Evolutionary conservation across 345 rosid genomes (phyloP).

Genomic region (Rhodamnia argentea): DNA sequence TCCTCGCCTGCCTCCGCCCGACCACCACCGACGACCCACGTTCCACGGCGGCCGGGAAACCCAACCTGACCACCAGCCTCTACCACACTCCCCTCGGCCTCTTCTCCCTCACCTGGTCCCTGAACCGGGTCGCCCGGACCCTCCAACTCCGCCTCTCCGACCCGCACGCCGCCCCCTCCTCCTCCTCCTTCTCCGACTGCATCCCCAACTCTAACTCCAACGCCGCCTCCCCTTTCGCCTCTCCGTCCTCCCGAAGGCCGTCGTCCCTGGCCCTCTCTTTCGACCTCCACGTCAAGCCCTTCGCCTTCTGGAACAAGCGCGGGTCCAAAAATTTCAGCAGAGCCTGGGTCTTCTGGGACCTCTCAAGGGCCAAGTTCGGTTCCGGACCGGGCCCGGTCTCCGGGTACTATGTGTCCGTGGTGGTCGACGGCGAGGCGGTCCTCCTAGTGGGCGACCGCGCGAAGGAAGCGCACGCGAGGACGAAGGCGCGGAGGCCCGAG

Average conservation of each 20-base stretch:
- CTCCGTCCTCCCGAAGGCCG: not conserved
- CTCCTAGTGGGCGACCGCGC: conserved; percentile 64
- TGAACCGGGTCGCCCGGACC: not conserved
- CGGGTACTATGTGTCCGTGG: conserved; percentile 64
- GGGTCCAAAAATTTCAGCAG: conserved; percentile 37
- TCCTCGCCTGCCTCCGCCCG: not conserved
- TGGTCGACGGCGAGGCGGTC: conserved; percentile 46
- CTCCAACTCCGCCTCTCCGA: conserved; percentile 1
- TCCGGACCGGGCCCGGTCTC: conserved; percentile 73
- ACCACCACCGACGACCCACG: not conserved
- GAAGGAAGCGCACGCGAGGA: conserved; percentile 43
- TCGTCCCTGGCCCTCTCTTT: conserved; percentile 11
- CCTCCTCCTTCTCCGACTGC: not conserved
- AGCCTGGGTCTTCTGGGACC: conserved; percentile 63
- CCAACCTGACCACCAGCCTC: not conserved
- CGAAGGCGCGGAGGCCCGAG: conserved; percentile 21
- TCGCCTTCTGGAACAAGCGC: conserved; percentile 64
- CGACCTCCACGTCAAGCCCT: conserved; percentile 51
- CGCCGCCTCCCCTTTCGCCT: not conserved
- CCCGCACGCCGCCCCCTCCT: not conserved
- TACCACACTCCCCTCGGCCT: not conserved
- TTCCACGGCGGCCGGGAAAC: not conserved
- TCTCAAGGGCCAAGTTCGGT: conserved; percentile 61
- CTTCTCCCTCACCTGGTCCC: not conserved
- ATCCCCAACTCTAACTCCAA: not conserved